Evolutionary conservation across 495 filamentous ascomycete species (phyloP).

Genomic region (Hypoxylon crocopeplum): DNA sequence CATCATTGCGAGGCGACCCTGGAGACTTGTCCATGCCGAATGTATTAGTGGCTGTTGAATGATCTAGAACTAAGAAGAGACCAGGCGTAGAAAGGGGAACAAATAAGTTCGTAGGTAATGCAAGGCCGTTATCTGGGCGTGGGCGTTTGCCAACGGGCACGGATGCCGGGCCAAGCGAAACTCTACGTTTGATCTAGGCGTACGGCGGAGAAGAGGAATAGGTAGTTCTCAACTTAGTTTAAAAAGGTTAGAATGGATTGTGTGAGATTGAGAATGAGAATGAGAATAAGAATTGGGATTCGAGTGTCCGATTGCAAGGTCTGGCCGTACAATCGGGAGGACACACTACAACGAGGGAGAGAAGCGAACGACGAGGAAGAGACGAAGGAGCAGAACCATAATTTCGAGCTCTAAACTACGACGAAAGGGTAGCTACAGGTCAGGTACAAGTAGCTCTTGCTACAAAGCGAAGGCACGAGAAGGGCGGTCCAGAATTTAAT

Average conservation of each 20-base stretch:
- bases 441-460: not conserved
- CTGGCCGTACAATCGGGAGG: too few relatives aligned
- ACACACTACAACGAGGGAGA: not conserved
- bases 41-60: constrained; percentile 5
- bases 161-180: constrained; percentile 27
- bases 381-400: not conserved
- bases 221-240: constrained; percentile 5
- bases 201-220: constrained; percentile 8
- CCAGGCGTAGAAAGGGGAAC: constrained; percentile 12
- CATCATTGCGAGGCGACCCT: constrained; percentile 27
- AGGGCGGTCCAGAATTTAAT: constrained; percentile 41
- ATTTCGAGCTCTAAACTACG: not conserved
- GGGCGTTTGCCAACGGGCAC: constrained; percentile 5
- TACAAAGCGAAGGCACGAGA: constrained; percentile 32
- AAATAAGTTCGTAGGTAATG: constrained; percentile 8
- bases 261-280: not conserved
- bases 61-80: constrained; percentile 13
- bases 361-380: not conserved
- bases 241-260: constrained; percentile 18
- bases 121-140: constrained; percentile 8
- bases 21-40: constrained; percentile 33
- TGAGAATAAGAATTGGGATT: not conserved
- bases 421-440: constrained; percentile 1
- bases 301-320: not conserved
- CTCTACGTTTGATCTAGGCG: constrained; percentile 26